phyloP scores from a whole-genome alignment of 2,329 filamentous ascomycete species.

The Pseudopyricularia cyperi region DNA sequence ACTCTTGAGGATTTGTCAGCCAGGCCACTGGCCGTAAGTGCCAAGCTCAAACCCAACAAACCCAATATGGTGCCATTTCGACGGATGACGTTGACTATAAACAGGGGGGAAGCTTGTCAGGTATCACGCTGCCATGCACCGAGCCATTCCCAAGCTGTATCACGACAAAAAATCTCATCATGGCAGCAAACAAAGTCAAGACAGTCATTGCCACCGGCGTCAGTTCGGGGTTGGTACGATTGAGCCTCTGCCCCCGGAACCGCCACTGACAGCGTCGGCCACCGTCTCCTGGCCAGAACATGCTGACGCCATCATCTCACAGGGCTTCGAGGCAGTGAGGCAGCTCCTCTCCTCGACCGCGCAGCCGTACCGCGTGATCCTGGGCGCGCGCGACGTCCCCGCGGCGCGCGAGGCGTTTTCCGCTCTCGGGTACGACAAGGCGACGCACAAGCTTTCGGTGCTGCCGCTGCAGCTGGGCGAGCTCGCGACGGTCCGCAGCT shows the following conservation, averaged over 20 bases:
- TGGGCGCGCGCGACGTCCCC: conserved; percentile 3
- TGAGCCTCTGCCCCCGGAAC: neutral
- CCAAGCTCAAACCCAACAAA: too few relatives aligned
- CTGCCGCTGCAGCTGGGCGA: conserved; percentile 35
- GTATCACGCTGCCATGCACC: too few relatives aligned
- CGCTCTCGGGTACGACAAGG: conserved; percentile 1
- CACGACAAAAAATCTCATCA: too few relatives aligned
- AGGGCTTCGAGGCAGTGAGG: conserved; percentile 15
- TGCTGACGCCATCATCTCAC: neutral
- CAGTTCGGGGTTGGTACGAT: conserved; percentile 3
- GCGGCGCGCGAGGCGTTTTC: conserved; percentile 1
- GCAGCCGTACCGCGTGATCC: conserved; percentile 4
- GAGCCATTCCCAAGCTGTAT: too few relatives aligned
- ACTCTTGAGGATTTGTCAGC: too few relatives aligned
- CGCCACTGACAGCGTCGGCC: neutral
- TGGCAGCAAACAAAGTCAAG: conserved; percentile 1
- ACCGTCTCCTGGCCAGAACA: neutral
- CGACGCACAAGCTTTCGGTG: conserved; percentile 24
- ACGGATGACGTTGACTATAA: too few relatives aligned
- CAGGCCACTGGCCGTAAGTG: too few relatives aligned
- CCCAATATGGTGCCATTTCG: too few relatives aligned
- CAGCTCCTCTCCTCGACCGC: conserved; percentile 4
- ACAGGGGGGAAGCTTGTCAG: too few relatives aligned
- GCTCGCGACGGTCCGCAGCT: conserved; percentile 28
- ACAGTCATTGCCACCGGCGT: conserved; percentile 4